A percentile compares a stretch with the other conserved stretches of the same genome.
Conservation (phyloP, 805 yeast genomes). For the Candida suzukii region DNA sequence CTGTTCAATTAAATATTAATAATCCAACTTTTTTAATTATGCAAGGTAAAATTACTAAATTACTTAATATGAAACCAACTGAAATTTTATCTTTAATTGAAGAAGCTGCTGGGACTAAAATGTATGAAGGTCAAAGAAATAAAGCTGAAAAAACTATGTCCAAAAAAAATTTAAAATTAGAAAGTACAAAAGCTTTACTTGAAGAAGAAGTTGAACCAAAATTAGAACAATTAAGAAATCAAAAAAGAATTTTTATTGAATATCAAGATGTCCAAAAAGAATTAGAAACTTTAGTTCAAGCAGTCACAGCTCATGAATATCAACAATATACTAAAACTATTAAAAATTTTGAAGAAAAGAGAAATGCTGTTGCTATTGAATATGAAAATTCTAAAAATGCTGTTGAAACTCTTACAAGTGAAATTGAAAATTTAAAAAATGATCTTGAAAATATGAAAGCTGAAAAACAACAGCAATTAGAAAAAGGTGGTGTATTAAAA, state of each 20-base stretch:
- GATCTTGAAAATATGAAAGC: conserved; percentile 50
- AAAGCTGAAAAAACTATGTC: conserved; percentile 89
- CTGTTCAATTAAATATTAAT: conserved; percentile 91
- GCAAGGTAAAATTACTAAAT: conserved; percentile 99
- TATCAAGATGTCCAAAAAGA: conserved; percentile 80
- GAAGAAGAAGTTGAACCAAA: conserved; percentile 92
- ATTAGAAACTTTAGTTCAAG: conserved; percentile 63
- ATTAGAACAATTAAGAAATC: conserved; percentile 69
- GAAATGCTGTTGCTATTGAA: conserved; percentile 33
- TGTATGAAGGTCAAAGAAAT: conserved; percentile 89
- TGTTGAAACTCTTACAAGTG: conserved; percentile 42
- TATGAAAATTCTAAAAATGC: conserved; percentile 35
- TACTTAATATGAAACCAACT: conserved; percentile 88
- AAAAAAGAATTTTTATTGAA: conserved; percentile 77
- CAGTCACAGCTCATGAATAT: conserved; percentile 76
- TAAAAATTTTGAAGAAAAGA: conserved; percentile 34
- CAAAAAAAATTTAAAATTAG: conserved; percentile 80
- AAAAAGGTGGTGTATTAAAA: conserved; percentile 53
- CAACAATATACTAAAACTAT: conserved; percentile 32
- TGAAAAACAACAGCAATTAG: conserved; percentile 50
- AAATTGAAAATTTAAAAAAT: conserved; percentile 49
- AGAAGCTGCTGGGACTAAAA: conserved; percentile 97
- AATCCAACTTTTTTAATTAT: conserved; percentile 95
- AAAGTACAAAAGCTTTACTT: conserved; percentile 65
- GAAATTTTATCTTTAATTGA: conserved; percentile 88